Evolutionary conservation across 2,329 filamentous ascomycete species (phyloP).

Genomic region (Diaporthe citrichinensis): DNA sequence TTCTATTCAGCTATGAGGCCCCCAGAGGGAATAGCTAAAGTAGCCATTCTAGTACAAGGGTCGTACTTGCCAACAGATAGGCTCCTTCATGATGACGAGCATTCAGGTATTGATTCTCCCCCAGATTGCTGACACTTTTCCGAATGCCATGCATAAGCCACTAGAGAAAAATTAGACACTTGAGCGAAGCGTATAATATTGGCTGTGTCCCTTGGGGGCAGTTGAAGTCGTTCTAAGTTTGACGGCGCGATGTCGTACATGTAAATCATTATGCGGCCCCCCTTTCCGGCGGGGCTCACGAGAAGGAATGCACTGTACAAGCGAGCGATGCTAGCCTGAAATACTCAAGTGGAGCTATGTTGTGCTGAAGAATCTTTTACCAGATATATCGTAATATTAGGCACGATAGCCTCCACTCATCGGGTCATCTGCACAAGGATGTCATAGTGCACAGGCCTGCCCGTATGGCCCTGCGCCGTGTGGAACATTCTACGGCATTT

Average conservation of each 20-base stretch:
- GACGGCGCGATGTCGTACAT: background rate
- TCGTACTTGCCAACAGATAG: too few species aligned
- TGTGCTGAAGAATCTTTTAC: background rate
- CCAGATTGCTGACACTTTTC: background rate
- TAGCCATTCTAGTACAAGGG: too few species aligned
- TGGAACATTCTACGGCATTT: background rate
- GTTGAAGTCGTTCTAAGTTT: background rate
- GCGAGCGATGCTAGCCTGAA: background rate
- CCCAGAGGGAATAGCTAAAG: too few species aligned
- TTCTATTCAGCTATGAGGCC: too few species aligned
- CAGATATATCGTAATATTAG: background rate
- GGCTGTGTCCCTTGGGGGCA: background rate
- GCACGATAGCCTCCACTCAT: background rate
- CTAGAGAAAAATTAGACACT: too few species aligned
- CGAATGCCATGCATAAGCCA: background rate
- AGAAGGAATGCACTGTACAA: background rate
- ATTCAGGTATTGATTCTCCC: background rate
- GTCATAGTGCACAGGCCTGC: constrained; percentile 2
- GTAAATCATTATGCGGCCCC: background rate
- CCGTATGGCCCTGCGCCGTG: background rate
- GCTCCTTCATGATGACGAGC: background rate
- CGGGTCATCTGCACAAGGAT: constrained; percentile 29
- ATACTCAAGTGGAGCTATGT: background rate
- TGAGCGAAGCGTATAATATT: too few species aligned
- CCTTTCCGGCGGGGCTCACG: background rate